Conservation (phyloP, 139 green algal genomes). For the Volvox africanus region DNA sequence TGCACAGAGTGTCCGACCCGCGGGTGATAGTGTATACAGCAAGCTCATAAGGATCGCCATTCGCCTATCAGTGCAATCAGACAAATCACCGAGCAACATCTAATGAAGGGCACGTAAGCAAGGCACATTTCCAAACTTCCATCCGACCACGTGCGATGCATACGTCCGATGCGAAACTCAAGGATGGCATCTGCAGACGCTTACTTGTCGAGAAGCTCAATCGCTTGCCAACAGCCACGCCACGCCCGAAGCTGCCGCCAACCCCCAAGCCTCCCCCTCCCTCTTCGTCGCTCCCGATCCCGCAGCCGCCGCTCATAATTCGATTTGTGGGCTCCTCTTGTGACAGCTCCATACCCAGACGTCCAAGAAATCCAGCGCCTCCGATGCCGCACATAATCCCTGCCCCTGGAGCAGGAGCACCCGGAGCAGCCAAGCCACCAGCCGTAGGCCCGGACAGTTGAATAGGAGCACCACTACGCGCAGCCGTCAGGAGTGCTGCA, state of each 20-base stretch:
- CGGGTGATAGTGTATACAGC: too few relatives aligned
- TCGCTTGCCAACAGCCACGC: not conserved
- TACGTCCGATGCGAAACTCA: too few relatives aligned
- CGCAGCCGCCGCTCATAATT: not conserved
- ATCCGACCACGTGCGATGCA: too few relatives aligned
- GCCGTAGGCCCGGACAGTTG: not conserved
- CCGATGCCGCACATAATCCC: not conserved
- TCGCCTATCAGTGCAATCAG: too few relatives aligned
- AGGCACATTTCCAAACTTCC: too few relatives aligned
- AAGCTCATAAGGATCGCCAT: too few relatives aligned
- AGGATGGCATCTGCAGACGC: too few relatives aligned
- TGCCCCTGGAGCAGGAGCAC: too few relatives aligned
- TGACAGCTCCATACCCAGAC: not conserved
- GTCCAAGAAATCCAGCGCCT: not conserved
- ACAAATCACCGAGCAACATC: too few relatives aligned
- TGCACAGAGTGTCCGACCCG: too few relatives aligned
- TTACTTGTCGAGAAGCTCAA: constrained; percentile 2
- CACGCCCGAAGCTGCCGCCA: not conserved
- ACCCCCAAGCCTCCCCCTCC: not conserved
- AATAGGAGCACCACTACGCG: not conserved
- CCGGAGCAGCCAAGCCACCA: not conserved
- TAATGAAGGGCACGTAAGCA: too few relatives aligned
- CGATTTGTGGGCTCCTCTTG: not conserved
- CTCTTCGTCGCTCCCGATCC: not conserved
- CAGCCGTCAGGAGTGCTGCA: not conserved